Conservation (phyloP, 176 grass and related monocot genomes). For the Guadua angustifolia region DNA sequence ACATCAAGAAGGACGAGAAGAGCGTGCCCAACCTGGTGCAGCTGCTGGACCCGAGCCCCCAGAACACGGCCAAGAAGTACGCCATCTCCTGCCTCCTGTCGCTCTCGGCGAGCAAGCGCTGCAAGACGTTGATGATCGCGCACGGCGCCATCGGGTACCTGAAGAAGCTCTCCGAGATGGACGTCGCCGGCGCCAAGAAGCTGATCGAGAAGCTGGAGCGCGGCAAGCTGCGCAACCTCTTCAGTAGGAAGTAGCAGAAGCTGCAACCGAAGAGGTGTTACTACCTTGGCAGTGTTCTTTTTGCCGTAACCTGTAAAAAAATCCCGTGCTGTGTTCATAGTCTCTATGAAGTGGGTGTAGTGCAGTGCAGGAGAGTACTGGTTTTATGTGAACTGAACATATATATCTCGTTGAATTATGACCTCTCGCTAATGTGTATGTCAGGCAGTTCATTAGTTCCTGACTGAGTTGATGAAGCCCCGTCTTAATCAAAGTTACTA, state of each 20-base stretch:
- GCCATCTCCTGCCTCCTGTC: constrained; percentile 77
- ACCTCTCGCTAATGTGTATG: constrained; percentile 40
- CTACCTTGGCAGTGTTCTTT: constrained; percentile 1
- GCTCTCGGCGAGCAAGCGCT: constrained; percentile 73
- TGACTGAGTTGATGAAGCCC: constrained; percentile 22
- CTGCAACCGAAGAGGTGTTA: not conserved
- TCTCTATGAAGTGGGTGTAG: constrained; percentile 55
- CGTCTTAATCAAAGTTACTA: no score
- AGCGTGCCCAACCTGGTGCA: constrained; percentile 96
- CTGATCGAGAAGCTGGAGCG: constrained; percentile 87
- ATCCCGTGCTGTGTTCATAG: constrained; percentile 66
- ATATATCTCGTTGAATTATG: constrained; percentile 37
- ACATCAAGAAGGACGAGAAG: constrained; percentile 95
- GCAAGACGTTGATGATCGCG: constrained; percentile 91
- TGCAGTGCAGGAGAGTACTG: constrained; percentile 38
- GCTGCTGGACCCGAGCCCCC: constrained; percentile 80
- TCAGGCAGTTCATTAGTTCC: constrained; percentile 28
- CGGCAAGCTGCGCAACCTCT: constrained; percentile 75
- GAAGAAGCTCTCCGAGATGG: constrained; percentile 94
- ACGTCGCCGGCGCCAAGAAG: constrained; percentile 81
- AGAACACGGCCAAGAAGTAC: constrained; percentile 98
- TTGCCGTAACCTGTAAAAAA: constrained; percentile 68
- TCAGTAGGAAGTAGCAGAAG: constrained; percentile 67
- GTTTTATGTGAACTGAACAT: constrained; percentile 45
- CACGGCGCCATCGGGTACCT: constrained; percentile 94